Base-by-base conservation (phyloP, 225 moss, liverwort and hornwort genomes). In the Marchantia polymorpha region DNA sequence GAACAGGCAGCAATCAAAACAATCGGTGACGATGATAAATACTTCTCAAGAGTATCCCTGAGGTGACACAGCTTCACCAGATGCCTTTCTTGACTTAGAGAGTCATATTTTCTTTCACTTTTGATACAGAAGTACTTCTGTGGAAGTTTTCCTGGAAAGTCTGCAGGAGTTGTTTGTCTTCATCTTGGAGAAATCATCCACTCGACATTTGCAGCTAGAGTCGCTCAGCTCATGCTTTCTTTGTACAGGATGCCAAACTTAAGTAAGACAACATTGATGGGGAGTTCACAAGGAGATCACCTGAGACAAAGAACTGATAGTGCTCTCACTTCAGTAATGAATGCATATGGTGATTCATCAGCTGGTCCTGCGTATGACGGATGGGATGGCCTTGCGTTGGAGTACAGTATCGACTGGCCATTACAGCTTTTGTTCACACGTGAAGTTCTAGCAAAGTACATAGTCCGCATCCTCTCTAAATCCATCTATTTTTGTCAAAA, bases 401-500 rank as follows among this genome's bases (percentile, higher is more conserved):
- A 99, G 85, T 99, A 99, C 77, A 90, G 92, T 82, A 90, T 95
- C 56, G 92, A 95, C 81, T 99, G 99, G 99, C 99, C 99, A 58
- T 90, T 95, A 77, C 99, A 99, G 81, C 89, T 99, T 46, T 86
- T 99, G 65, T 99, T 99, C 46, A 95, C 95, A 10, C 89, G 89
- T 82, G 99, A 99, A 82, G 91, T 95, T 80, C 86, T 95, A 81
- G 90, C 90, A 50, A 95, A 95, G 99, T 99, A 88, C 83, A 89
- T 2, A 39, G 39, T 39, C 39, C 39, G 39, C 39, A 39, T 39
- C 39, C 39, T 39, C 39, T 39, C 39, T 51, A 30, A 29, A 54
- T 13, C 10, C 7, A 54, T 85, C 48, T 4, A 4, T 8, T 12
- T n/a, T 16, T 75, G 27, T 75, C 56, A 74, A 15, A 27, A 52